Evolutionary conservation across 73 alveolate species (phyloP), one percentile per base, ranked within the genome.

Genomic region (Paramecium caudatum): DNA sequence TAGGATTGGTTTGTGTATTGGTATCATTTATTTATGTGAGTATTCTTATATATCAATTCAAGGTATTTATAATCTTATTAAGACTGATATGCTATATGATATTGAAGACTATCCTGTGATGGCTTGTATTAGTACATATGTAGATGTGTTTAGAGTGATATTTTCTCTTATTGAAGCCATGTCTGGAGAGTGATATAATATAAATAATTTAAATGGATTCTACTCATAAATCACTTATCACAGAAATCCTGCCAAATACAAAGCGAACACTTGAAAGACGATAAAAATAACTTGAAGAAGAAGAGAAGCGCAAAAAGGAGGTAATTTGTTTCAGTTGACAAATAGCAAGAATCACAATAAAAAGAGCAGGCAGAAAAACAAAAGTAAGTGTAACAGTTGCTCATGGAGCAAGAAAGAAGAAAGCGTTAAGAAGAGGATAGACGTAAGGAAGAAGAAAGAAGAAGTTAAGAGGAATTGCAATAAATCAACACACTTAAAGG

Each of bases 201-300:
- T 55, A 27, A 55, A 55, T 55, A 55, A 55, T 55, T 49, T 55
- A 55, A 19, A 55, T 55, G 80, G 80, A 55, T 7, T 19, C 23
- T 17, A 55, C 80, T 55, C 55, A 65, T 27, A 65, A 65, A 65
- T 65, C 83, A 65, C 27, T 36, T 8, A 65, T 65, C 15, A 36
- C 49, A 17, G 93, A 86, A 25, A 86, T 86, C 34, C 55, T 86
- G 23, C 93, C 93, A 21, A 86, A 86, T 78, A 86, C 93, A 17
- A 86, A 86, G 88, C 85, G 93, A 62, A 86, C 90, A 7, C 47
- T 47, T 21, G 93, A 86, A 49, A 70, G 63, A 32, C 62, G 47
- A 41, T 49, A 86, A 15, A 86, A 86, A 34, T 17, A 86, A 46
- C 41, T 47, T 12, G 84, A 86, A 15, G 93, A 86, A 69, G 93